phyloP scores from a whole-genome alignment of 192 early-diverging fungal genomes.

The Irineochytrium annulatum region DNA sequence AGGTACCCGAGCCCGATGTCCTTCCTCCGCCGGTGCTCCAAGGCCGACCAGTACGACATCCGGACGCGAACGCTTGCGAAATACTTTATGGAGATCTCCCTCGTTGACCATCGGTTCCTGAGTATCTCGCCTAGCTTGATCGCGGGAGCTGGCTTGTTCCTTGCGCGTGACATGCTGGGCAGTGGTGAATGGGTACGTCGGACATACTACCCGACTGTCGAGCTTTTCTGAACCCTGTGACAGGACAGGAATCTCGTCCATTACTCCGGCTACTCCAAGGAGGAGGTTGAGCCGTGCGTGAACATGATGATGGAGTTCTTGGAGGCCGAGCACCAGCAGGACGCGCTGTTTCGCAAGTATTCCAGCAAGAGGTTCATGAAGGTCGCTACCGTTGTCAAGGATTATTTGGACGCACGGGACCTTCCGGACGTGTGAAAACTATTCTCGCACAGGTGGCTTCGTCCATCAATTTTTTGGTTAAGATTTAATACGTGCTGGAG shows the following conservation, averaged over 20 bases:
- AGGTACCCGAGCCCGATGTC: slow-evolving; percentile 73
- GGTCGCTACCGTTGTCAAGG: slow-evolving; percentile 73
- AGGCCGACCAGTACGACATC: slow-evolving; percentile 48
- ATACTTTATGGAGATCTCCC: slow-evolving; percentile 8
- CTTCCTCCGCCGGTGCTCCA: slow-evolving; percentile 72
- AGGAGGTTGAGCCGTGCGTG: slow-evolving; percentile 37
- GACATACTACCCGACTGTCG: background rate
- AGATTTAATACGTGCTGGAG: no score
- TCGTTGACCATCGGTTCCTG: slow-evolving; percentile 10
- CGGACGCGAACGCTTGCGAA: slow-evolving; percentile 9
- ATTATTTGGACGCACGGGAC: slow-evolving; percentile 79
- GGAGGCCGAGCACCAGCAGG: slow-evolving; percentile 41
- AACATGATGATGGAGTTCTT: slow-evolving; percentile 68
- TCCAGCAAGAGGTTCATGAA: slow-evolving; percentile 72
- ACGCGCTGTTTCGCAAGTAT: slow-evolving; percentile 84
- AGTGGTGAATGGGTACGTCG: background rate
- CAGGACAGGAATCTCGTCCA: background rate
- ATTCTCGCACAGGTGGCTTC: no score
- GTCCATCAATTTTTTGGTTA: no score
- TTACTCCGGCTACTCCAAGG: background rate
- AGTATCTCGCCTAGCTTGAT: background rate
- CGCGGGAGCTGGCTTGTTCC: slow-evolving; percentile 2
- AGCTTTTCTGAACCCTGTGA: slow-evolving; percentile 2
- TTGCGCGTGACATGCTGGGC: slow-evolving; percentile 6
- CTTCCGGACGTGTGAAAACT: no score